A percentile compares a stretch with the other conserved stretches of the same genome.
Conservation (phyloP, 345 rosid genomes). For the Diplotaxis tenuifolia region DNA sequence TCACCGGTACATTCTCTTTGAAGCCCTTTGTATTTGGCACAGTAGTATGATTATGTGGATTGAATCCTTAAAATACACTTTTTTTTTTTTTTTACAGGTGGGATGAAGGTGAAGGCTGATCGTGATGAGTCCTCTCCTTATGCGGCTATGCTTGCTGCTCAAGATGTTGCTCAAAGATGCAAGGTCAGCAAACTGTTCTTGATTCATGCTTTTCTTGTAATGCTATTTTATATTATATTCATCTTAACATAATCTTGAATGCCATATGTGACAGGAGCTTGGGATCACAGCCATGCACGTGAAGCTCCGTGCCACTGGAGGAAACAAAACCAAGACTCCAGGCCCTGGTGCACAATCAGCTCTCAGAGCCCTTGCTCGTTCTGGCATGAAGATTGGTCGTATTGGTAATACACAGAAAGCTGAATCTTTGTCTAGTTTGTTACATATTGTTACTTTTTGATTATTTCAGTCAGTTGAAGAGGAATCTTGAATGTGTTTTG, state of each 20-base stretch:
- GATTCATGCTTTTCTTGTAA: neutral
- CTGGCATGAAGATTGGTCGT: constrained; percentile 90
- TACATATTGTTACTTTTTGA: neutral
- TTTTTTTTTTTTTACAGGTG: constrained; percentile 55
- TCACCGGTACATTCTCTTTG: constrained; percentile 53
- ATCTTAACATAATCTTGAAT: neutral
- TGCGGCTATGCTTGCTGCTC: constrained; percentile 91
- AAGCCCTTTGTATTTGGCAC: too few relatives aligned
- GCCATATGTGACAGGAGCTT: constrained; percentile 50
- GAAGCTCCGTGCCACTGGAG: constrained; percentile 85
- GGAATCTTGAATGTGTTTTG: constrained; percentile 3
- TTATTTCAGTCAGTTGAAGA: neutral
- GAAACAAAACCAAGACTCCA: constrained; percentile 84
- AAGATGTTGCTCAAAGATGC: constrained; percentile 76
- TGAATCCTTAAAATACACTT: neutral
- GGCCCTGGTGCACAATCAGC: constrained; percentile 96
- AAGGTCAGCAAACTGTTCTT: constrained; percentile 43
- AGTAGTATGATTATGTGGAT: neutral
- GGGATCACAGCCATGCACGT: constrained; percentile 84
- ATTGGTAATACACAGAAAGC: constrained; percentile 50
- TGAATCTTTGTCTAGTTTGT: neutral
- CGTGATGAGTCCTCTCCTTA: constrained; percentile 88
- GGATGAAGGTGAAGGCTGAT: constrained; percentile 94
- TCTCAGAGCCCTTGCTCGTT: constrained; percentile 81
- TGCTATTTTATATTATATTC: neutral